Evolutionary conservation across 1,139 yeast species (phyloP).

Genomic region (Sugiyamaella xylanicola): DNA sequence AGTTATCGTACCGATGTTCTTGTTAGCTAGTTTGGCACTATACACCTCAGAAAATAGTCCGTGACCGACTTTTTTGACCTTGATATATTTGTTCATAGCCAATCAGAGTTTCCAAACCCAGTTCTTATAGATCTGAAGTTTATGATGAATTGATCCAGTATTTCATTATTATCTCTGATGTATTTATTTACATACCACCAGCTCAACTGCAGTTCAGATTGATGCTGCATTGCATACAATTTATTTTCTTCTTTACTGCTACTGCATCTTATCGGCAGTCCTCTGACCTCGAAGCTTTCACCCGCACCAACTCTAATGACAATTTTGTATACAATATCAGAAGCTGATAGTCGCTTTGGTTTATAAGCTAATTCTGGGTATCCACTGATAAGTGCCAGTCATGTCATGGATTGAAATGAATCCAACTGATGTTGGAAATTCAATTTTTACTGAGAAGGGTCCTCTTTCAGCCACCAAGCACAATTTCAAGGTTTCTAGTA

Average conservation of each 20-base stretch:
- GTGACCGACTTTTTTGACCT: constrained; percentile 30
- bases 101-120: no score
- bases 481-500: constrained; percentile 45
- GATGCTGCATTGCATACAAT: not conserved
- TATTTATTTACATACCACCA: not conserved
- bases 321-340: not conserved
- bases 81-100: constrained; percentile 10
- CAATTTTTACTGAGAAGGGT: constrained; percentile 48
- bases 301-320: not conserved
- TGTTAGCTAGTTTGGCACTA: constrained; percentile 7
- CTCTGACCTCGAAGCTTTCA: not conserved
- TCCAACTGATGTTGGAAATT: constrained; percentile 50
- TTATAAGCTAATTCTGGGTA: not conserved
- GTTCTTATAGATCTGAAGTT: no score
- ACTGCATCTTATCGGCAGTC: not conserved
- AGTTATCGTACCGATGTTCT: no score
- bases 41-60: constrained; percentile 36
- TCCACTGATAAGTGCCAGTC: not conserved
- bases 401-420: constrained; percentile 54
- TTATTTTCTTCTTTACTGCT: not conserved
- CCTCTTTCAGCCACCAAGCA: constrained; percentile 50
- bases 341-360: not conserved
- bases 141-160: not conserved
- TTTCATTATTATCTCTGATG: not conserved
- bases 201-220: not conserved